Base-by-base conservation (phyloP, 179 eudicot species). In the Pouteria campechiana region DNA sequence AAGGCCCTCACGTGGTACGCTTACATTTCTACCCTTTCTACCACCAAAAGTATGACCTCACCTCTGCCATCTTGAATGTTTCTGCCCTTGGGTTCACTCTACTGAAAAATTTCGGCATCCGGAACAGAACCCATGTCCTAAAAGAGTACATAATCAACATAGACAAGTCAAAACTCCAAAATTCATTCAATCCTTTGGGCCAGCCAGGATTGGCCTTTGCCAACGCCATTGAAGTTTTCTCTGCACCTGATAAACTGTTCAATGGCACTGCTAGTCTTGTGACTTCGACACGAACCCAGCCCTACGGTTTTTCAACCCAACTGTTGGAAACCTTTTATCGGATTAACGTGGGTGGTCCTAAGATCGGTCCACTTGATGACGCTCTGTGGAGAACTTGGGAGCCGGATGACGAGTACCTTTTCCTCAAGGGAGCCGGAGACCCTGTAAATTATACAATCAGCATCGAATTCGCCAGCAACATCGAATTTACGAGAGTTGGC, bases 221-320 rank as follows among this genome's bases (percentile, higher is more conserved):
- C 33, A 81, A 55, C 57, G 95, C 81, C 16, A 78, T 84, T 56
- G 92, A 84, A 47, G 75, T 84, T 21, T 61, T 81, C 52, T 81
- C 87, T 8, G 83, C 87, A 13, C 95, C 95, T 1, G 67, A 48
- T 17, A 62, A 71, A 23, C 54, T 78, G n/a, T 32, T 44, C 12
- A 17, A 9, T 3, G 6, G 28, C 33, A 20, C 25, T 10, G 24
- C 44, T 17, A 25, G 36, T 46, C 48, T 1, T 52, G 50, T 61
- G 1, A 38, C 50, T n/a, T 46, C 66, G 21, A 18, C 19, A 28
- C 67, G 64, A 45, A 37, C 27, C 7, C 1, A 30, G 18, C 8
- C 6, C 13, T 25, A 17, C 5, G 54, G 41, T 32, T n/a, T 52
- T n/a, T 47, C 45, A 15, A 25, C 62, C 7, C 13, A 39, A 22